Evolutionary conservation across 2,329 filamentous ascomycete species (phyloP).

Genomic region (Lachnellula suecica): DNA sequence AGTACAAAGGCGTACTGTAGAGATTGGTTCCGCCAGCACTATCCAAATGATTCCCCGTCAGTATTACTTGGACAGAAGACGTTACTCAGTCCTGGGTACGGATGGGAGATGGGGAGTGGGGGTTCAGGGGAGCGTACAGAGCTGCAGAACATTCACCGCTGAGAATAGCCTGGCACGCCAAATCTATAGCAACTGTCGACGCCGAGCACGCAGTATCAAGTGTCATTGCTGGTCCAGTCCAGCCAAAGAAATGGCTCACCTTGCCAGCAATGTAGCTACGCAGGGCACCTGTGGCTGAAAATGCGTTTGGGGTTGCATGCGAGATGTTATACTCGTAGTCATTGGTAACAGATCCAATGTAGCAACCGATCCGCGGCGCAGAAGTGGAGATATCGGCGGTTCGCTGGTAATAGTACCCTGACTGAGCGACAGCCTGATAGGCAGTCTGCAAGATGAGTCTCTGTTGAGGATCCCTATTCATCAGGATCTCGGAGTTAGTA

Average conservation of each 20-base stretch:
- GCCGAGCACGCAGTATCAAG: constrained; percentile 58
- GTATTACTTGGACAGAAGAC: too few species aligned
- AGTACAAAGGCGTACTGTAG: constrained; percentile 11
- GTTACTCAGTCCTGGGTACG: too few species aligned
- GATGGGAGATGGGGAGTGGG: too few species aligned
- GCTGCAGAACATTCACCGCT: constrained; percentile 36
- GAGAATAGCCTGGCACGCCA: constrained; percentile 49
- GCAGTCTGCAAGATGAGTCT: constrained; percentile 8
- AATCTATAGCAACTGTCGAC: constrained; percentile 52
- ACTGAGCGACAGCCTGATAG: constrained; percentile 8
- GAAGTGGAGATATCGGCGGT: too few species aligned
- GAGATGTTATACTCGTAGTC: constrained; percentile 4
- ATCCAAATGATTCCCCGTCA: too few species aligned
- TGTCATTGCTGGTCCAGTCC: constrained; percentile 63
- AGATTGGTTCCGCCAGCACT: constrained; percentile 10
- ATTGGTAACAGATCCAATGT: background rate
- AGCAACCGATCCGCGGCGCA: constrained; percentile 1
- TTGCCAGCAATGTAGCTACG: constrained; percentile 1
- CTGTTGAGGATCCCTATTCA: constrained; percentile 19
- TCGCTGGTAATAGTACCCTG: background rate
- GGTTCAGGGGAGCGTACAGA: too few species aligned
- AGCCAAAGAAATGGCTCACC: constrained; percentile 6
- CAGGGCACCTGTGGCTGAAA: constrained; percentile 3
- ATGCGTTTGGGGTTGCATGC: background rate
- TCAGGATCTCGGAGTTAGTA: too few species aligned